These are phyloP conservation scores for Huntiella decipiens DNA, from an alignment of 2,329 filamentous ascomycete species.

Conservation along the genomic window DNA sequence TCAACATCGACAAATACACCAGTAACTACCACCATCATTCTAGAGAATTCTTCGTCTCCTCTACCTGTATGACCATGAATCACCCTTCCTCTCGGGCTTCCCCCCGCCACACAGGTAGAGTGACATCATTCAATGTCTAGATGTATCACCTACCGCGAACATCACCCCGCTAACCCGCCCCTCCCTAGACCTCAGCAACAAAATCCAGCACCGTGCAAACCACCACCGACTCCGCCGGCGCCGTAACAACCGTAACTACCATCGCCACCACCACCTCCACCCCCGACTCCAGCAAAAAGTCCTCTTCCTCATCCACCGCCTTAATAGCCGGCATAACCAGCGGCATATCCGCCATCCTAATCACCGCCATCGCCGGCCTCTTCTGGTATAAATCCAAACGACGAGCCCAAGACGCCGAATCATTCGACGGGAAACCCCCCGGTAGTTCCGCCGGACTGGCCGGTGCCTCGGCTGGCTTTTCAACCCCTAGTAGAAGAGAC, in stretches of 20 bases:
- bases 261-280: slow-evolving; percentile 23
- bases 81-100: too few species aligned
- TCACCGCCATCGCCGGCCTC: slow-evolving; percentile 16
- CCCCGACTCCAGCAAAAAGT: slow-evolving; percentile 11
- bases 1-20: too few species aligned
- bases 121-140: too few species aligned
- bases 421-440: slow-evolving; percentile 4
- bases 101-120: too few species aligned
- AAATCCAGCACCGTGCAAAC: slow-evolving; percentile 28
- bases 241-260: slow-evolving; percentile 35
- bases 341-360: slow-evolving; percentile 26
- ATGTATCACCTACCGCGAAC: neutral
- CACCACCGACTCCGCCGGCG: slow-evolving; percentile 31
- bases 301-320: slow-evolving; percentile 23
- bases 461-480: slow-evolving; percentile 9
- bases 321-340: slow-evolving; percentile 33
- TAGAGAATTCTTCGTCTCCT: too few species aligned
- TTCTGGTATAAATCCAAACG: slow-evolving; percentile 28
- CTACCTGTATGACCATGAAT: too few species aligned
- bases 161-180: neutral
- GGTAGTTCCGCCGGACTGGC: neutral
- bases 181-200: slow-evolving; percentile 14
- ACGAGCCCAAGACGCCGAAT: slow-evolving; percentile 16
- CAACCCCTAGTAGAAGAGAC: slow-evolving; percentile 28
- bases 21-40: too few species aligned